Percentiles rank a stretch among this genome's conserved stretches.
phyloP scores from a whole-genome alignment of 192 early-diverging fungal genomes.

The Gonapodya prolifera region DNA sequence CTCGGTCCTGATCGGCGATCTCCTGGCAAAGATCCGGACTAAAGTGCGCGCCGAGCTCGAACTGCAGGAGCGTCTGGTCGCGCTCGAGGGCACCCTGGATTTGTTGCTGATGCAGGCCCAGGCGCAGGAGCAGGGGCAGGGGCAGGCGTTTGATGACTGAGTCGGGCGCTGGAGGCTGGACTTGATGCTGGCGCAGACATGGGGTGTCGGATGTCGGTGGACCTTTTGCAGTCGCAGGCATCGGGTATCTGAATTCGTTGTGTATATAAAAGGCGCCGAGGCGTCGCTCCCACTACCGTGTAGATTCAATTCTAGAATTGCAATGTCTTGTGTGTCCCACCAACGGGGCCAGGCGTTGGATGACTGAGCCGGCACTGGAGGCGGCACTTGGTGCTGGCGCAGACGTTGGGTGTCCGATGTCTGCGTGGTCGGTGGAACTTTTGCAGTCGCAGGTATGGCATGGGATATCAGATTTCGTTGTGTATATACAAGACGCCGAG shows the following conservation, averaged over 20 bases:
- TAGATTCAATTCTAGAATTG: neutral
- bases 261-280: neutral
- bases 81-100: slow-evolving; percentile 43
- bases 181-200: neutral
- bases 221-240: no score
- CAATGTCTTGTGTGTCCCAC: neutral
- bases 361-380: no score
- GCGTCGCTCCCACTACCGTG: neutral
- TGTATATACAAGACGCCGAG: neutral
- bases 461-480: no score
- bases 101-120: neutral
- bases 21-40: slow-evolving; percentile 56
- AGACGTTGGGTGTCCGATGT: no score
- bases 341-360: no score
- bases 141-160: neutral
- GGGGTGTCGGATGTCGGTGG: neutral
- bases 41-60: slow-evolving; percentile 74
- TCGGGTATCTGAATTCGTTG: no score
- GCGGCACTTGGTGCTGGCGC: no score
- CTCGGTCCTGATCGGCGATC: slow-evolving; percentile 59
- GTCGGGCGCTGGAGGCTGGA: no score
- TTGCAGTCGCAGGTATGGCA: no score
- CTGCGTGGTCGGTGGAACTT: no score
- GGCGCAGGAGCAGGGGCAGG: neutral
- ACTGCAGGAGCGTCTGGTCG: slow-evolving; percentile 64